Evolutionary conservation across 2,329 filamentous ascomycete species (phyloP).

Genomic region (Coniochaeta ligniaria): DNA sequence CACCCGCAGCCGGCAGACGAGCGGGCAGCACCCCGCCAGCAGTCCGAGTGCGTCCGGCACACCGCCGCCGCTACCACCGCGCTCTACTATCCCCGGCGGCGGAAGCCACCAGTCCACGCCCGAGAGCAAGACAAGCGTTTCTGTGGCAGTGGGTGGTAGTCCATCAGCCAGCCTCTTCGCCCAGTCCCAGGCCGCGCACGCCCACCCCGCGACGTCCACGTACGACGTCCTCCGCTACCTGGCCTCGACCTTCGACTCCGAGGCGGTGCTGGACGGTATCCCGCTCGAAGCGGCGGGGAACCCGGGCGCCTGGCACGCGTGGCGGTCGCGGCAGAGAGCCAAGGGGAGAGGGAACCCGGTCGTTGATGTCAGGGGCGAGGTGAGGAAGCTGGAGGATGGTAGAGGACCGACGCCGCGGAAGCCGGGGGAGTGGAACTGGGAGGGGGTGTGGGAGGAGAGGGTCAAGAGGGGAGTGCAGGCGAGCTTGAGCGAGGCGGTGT

Average conservation of each 20-base stretch:
- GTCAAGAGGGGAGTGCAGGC: constrained; percentile 71
- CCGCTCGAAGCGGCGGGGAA: constrained; percentile 81
- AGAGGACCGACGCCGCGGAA: constrained; percentile 27
- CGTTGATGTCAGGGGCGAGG: constrained; percentile 1
- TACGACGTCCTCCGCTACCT: constrained; percentile 75
- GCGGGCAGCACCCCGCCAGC: constrained; percentile 24
- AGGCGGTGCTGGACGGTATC: constrained; percentile 67
- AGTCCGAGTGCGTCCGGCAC: not conserved
- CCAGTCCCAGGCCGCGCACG: constrained; percentile 11
- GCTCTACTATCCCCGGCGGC: constrained; percentile 7
- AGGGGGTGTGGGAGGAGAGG: constrained; percentile 90
- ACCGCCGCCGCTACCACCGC: not conserved
- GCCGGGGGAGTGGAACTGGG: constrained; percentile 94
- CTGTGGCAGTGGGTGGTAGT: not conserved
- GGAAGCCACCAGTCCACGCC: constrained; percentile 21
- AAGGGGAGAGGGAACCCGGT: constrained; percentile 30
- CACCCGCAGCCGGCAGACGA: constrained; percentile 36
- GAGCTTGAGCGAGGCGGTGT: constrained; percentile 69
- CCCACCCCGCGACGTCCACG: constrained; percentile 38
- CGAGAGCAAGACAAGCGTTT: constrained; percentile 12
- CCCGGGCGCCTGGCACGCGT: constrained; percentile 88
- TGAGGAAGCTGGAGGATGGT: constrained; percentile 3
- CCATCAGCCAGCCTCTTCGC: not conserved
- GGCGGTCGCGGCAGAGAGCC: constrained; percentile 63
- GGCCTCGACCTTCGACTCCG: constrained; percentile 72